These are phyloP conservation scores for Fraxinus dipetala DNA, from an alignment of 305 asterid species.

Conservation along the genomic window DNA sequence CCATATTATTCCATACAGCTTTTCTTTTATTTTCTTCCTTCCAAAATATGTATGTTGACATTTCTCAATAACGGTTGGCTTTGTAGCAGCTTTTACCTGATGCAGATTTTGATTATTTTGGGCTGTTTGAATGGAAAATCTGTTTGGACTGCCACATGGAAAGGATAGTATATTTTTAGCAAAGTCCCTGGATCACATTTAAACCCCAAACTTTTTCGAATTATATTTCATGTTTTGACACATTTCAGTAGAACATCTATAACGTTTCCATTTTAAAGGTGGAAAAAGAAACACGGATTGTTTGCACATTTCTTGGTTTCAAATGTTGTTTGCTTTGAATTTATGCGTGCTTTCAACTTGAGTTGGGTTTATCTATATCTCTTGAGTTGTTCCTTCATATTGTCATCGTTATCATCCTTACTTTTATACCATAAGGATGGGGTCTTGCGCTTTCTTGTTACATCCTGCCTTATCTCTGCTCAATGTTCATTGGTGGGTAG, in stretches of 20 bases:
- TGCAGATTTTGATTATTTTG: background rate
- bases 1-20: background rate
- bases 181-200: background rate
- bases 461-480: slow-evolving; percentile 1
- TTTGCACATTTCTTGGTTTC: background rate
- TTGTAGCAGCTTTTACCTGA: background rate
- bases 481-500: slow-evolving; percentile 1
- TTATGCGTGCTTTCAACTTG: background rate
- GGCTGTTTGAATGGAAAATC: background rate
- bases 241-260: background rate
- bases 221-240: background rate
- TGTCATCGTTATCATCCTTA: background rate
- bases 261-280: background rate
- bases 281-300: background rate
- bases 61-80: background rate
- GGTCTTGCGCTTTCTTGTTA: background rate
- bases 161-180: background rate
- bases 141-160: background rate
- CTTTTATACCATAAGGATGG: background rate
- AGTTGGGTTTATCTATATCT: background rate
- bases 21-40: background rate
- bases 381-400: background rate
- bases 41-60: background rate
- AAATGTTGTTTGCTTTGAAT: background rate
- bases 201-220: background rate